Conservation (phyloP, 129 eudicot species). For the Solidago caesia region DNA sequence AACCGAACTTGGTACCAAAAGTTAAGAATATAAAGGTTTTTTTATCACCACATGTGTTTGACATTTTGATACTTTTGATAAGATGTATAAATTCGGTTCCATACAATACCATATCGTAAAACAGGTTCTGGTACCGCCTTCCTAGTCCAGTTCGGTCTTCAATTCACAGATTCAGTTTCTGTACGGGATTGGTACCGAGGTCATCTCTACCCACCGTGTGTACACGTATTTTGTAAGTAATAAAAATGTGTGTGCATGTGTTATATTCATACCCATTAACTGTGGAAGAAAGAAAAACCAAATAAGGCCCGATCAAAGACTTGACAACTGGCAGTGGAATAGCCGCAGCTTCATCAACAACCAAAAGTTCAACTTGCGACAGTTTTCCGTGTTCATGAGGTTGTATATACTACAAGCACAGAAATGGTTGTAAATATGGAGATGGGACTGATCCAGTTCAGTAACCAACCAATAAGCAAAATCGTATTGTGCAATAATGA, state of each 20-base stretch:
- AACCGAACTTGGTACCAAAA: neutral
- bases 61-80: no score
- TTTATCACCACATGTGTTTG: no score
- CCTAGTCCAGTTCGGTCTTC: no score
- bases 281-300: constrained; percentile 89
- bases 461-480: no score
- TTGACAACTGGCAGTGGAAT: constrained; percentile 86
- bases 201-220: no score
- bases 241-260: no score
- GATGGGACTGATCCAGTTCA: neutral
- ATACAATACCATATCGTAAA: no score
- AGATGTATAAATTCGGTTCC: no score
- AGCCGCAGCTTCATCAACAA: constrained; percentile 98
- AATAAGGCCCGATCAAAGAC: constrained; percentile 88
- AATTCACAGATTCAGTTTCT: no score
- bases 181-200: no score
- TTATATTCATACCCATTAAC: constrained; percentile 62
- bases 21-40: neutral
- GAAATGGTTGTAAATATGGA: neutral
- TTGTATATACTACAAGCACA: constrained; percentile 57
- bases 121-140: no score
- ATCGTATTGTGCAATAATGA: neutral
- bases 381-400: constrained; percentile 86
- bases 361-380: constrained; percentile 91
- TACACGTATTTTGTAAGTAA: no score